A percentile compares a stretch with the other conserved stretches of the same genome.
These are phyloP conservation scores for Phaeosphaeriaceae sp. DNA, from an alignment of 2,329 filamentous ascomycete species.

Conservation along the genomic window DNA sequence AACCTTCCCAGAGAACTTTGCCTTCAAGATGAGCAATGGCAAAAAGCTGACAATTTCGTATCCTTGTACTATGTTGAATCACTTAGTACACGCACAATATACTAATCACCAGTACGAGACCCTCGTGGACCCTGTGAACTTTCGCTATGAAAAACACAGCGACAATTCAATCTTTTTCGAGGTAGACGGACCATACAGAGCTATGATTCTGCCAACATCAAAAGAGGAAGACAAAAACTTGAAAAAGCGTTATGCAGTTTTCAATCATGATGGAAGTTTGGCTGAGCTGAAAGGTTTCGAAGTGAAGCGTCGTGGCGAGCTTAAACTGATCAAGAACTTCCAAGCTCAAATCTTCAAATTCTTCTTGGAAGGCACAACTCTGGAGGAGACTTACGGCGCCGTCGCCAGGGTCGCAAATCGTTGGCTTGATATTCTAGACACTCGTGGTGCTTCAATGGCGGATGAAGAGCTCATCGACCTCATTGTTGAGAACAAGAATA, in stretches of 20 bases:
- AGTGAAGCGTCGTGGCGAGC: constrained; percentile 93
- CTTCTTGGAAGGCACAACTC: constrained; percentile 87
- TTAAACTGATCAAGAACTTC: constrained; percentile 99
- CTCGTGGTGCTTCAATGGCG: constrained; percentile 84
- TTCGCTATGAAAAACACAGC: constrained; percentile 95
- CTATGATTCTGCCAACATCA: constrained; percentile 95
- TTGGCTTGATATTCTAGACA: constrained; percentile 94
- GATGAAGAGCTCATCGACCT: constrained; percentile 98
- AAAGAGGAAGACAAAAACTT: constrained; percentile 99
- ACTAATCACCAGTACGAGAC: constrained; percentile 98
- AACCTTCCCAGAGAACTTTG: constrained; percentile 94
- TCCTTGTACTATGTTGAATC: constrained; percentile 98
- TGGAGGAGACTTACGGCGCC: constrained; percentile 86
- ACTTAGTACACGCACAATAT: constrained; percentile 91
- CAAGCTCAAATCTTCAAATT: constrained; percentile 99
- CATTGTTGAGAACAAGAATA: constrained; percentile 99
- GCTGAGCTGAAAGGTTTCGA: constrained; percentile 98
- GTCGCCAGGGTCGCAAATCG: constrained; percentile 95
- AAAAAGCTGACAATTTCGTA: constrained; percentile 98
- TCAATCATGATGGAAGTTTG: constrained; percentile 95
- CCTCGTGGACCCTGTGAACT: constrained; percentile 75
- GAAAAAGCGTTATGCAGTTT: constrained; percentile 98
- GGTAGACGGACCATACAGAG: constrained; percentile 95
- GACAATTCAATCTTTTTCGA: constrained; percentile 99
- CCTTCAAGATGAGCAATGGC: constrained; percentile 91